Evolutionary conservation across 768 basidiomycete genomes (phyloP), one percentile per base, ranked within the genome.

Genomic region (Fistulinella prunicolor): DNA sequence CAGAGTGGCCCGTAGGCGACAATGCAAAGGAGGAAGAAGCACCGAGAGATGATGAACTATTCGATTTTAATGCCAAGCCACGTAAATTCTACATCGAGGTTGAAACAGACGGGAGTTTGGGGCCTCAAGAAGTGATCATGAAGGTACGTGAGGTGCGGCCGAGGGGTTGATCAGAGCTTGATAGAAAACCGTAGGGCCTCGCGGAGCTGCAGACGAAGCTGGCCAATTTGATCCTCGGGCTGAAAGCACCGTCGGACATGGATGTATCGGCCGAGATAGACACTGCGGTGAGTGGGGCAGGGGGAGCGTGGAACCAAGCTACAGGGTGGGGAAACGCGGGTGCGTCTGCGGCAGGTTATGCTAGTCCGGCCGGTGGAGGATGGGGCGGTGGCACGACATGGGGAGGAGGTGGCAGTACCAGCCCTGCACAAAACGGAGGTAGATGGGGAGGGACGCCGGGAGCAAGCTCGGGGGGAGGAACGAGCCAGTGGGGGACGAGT

Each of bases 31-130:
- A 92, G 61, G 92, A 94, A 66, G 88, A 91, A 59, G 67, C 82
- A 2, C 85, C 83, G 3, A 74, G 86, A 44, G 89, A 92, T 42
- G 85, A 89, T 54, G 83, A 87, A 62, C 75, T 75, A 5, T 98
- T 97, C 61, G 91, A 97, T 64, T 97, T 81, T 67, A 81, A 82
- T 42, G 90, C 91, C 23, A 84, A 89, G 61, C 89, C 96, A 5
- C 79, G 81, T 32, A 87, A 86, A 64, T 99, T 95, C 66, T 99
- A 98, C 67, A 82, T 94, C 56, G 88, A 93, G 52, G 89, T 95
- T 6, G 96, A 99, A 71, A 91, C 91, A 14, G 93, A 94, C 52
- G 95, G 95, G 12, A 92, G 88, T 65, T 66, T 95, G 28, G 80
- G 79, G 9, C 90, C 92, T 0, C 89, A 94, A 61, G 93, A 94